Evolutionary conservation across 805 yeast genomes (phyloP).

Genomic region (Wickerhamiella siamensis): DNA sequence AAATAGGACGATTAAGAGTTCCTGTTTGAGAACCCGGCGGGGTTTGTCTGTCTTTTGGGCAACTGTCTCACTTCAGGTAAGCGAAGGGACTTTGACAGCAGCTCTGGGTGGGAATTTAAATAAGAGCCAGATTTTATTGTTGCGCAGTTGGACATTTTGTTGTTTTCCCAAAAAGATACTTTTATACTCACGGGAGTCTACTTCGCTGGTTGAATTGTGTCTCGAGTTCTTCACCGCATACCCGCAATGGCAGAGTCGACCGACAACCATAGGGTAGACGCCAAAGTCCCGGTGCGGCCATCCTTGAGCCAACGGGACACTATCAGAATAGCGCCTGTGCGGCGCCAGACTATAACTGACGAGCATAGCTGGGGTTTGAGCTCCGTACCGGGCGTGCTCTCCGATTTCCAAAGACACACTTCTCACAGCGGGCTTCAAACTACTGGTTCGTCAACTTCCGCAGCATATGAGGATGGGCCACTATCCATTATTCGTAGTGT

Average conservation of each 20-base stretch:
- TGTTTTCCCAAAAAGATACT: too few relatives aligned
- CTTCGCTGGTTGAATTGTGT: too few relatives aligned
- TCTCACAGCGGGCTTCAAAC: constrained; percentile 17
- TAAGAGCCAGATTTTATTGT: too few relatives aligned
- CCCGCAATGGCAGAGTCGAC: too few relatives aligned
- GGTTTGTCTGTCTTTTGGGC: background rate
- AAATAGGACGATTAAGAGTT: too few relatives aligned
- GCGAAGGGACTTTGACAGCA: too few relatives aligned
- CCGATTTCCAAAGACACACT: constrained; percentile 26
- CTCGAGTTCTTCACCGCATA: too few relatives aligned
- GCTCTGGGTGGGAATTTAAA: too few relatives aligned
- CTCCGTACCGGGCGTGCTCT: constrained; percentile 25
- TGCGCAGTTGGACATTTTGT: too few relatives aligned
- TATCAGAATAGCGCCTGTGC: constrained; percentile 19
- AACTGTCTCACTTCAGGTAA: background rate
- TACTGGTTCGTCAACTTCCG: background rate
- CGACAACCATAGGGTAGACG: too few relatives aligned
- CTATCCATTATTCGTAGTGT: constrained; percentile 15
- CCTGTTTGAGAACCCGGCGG: too few relatives aligned
- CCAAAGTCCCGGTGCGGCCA: background rate
- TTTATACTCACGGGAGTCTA: too few relatives aligned
- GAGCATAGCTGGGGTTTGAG: constrained; percentile 26
- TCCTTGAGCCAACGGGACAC: background rate
- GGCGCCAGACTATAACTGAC: constrained; percentile 17
- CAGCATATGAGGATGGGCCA: background rate